Percentiles rank a stretch among this genome's conserved stretches.
Evolutionary conservation across 2,329 filamentous ascomycete genomes (phyloP).

Genomic region (Fusarium veterinarium): DNA sequence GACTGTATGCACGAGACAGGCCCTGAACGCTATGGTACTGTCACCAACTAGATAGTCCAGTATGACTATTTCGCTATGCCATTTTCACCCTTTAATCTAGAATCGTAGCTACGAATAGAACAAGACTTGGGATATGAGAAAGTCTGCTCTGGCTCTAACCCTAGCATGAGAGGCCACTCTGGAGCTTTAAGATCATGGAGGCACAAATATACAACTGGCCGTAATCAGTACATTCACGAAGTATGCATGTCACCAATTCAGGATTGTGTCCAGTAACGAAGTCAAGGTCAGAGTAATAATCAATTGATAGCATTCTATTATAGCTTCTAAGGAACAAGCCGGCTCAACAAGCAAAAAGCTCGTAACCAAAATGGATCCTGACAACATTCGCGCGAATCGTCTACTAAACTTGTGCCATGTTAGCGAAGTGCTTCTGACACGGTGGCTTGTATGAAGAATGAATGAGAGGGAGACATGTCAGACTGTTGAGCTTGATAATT

Average conservation of each 20-base stretch:
- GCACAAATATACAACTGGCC: neutral
- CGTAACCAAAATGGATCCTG: neutral
- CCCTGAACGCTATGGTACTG: neutral
- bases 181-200: neutral
- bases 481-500: constrained; percentile 75
- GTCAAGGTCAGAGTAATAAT: neutral
- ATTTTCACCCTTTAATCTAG: neutral
- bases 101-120: neutral
- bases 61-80: neutral
- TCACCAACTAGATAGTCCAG: neutral
- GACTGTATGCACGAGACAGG: neutral
- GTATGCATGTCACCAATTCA: neutral
- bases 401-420: constrained; percentile 37
- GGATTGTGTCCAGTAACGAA: neutral
- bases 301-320: neutral
- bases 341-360: neutral
- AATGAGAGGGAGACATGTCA: constrained; percentile 53
- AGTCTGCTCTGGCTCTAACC: neutral
- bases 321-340: neutral
- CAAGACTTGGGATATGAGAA: neutral
- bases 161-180: neutral
- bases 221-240: neutral
- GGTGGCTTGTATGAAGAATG: neutral
- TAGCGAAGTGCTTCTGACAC: constrained; percentile 36
- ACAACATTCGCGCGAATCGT: constrained; percentile 1